These are phyloP conservation scores for Aspergillus hiratsukae DNA, from an alignment of 2,329 filamentous ascomycete genomes.

Conservation along the genomic window DNA sequence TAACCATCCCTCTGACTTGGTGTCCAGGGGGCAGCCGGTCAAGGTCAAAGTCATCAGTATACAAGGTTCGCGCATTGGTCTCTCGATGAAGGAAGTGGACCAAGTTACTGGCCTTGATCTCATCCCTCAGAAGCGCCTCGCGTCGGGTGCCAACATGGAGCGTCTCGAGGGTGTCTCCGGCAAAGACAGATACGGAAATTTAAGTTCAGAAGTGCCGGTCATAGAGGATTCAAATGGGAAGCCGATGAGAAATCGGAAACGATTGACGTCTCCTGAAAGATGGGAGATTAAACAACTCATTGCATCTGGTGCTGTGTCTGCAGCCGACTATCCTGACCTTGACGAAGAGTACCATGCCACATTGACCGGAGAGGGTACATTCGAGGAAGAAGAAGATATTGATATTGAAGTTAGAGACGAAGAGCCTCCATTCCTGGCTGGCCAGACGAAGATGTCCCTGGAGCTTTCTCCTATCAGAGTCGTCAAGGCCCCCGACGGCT, in stretches of 20 bases:
- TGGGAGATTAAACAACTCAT: slow-evolving; percentile 98
- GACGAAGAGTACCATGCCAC: slow-evolving; percentile 92
- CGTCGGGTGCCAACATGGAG: slow-evolving; percentile 87
- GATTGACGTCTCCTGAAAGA: slow-evolving; percentile 91
- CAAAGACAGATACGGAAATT: slow-evolving; percentile 54
- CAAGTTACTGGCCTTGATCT: slow-evolving; percentile 82
- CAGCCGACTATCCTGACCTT: slow-evolving; percentile 88
- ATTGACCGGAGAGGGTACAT: slow-evolving; percentile 75
- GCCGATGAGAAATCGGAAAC: slow-evolving; percentile 68
- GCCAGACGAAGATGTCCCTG: slow-evolving; percentile 93
- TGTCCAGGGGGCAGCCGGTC: slow-evolving; percentile 74
- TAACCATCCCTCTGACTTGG: slow-evolving; percentile 84
- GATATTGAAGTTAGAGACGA: slow-evolving; percentile 97
- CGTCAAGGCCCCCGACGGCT: slow-evolving; percentile 97
- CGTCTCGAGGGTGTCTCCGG: slow-evolving; percentile 60
- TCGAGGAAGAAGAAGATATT: slow-evolving; percentile 92
- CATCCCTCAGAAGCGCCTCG: slow-evolving; percentile 69
- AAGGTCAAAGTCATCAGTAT: slow-evolving; percentile 91
- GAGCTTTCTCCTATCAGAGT: slow-evolving; percentile 94
- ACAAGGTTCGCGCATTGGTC: slow-evolving; percentile 72
- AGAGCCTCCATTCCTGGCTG: slow-evolving; percentile 90
- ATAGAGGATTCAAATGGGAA: slow-evolving; percentile 58
- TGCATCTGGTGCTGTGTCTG: slow-evolving; percentile 87
- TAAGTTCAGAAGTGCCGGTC: slow-evolving; percentile 54
- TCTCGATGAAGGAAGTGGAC: slow-evolving; percentile 98